Evolutionary conservation across 208 protist species (phyloP).

Genomic region (Leishmania mexicana): DNA sequence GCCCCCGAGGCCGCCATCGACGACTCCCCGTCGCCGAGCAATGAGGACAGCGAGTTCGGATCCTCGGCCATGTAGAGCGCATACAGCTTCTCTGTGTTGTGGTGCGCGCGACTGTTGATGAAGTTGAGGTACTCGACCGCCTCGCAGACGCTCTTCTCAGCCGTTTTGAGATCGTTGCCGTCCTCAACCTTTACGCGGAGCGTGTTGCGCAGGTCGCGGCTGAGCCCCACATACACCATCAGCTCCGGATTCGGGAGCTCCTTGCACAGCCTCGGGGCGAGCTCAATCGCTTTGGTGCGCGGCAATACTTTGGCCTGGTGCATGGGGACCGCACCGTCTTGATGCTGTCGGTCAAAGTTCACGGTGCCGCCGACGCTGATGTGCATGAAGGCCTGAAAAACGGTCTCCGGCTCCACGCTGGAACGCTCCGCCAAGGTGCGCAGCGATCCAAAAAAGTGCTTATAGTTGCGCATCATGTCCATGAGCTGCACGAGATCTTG

Average conservation of each 20-base stretch:
- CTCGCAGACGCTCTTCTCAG: constrained; percentile 57
- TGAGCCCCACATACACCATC: constrained; percentile 66
- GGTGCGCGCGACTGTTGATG: constrained; percentile 52
- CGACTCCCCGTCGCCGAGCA: constrained; percentile 48
- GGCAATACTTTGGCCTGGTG: constrained; percentile 92
- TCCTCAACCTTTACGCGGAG: constrained; percentile 91
- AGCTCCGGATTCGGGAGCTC: constrained; percentile 58
- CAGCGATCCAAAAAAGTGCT: constrained; percentile 64
- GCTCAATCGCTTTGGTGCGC: constrained; percentile 64
- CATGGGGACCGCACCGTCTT: constrained; percentile 85
- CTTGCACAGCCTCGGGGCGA: constrained; percentile 61
- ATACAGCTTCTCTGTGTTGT: constrained; percentile 58
- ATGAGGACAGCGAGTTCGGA: constrained; percentile 43
- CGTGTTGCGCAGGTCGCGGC: constrained; percentile 64
- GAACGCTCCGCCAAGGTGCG: constrained; percentile 44
- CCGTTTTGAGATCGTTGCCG: constrained; percentile 81
- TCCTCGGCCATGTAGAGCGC: constrained; percentile 89
- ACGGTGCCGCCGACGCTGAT: constrained; percentile 77
- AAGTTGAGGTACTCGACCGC: constrained; percentile 84
- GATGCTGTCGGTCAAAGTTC: constrained; percentile 80
- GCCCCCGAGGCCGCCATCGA: constrained; percentile 17
- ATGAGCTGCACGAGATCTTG: constrained; percentile 66
- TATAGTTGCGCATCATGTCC: constrained; percentile 62
- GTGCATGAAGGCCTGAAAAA: constrained; percentile 90
- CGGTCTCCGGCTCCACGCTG: constrained; percentile 46